Conservation (phyloP, 2,329 filamentous ascomycete species). For the Nothophoma quercina region DNA sequence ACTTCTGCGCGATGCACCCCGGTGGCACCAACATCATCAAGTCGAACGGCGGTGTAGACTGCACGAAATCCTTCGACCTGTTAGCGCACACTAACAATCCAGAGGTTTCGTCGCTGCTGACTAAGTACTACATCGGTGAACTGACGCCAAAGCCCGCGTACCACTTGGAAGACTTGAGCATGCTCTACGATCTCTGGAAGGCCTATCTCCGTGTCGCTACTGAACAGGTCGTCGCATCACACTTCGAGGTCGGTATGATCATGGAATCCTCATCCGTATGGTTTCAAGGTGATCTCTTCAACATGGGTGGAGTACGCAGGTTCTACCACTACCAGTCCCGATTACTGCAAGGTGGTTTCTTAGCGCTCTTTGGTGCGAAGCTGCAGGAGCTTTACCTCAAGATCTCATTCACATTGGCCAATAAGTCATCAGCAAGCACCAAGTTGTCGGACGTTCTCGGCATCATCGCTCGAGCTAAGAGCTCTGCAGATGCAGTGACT, state of each 20-base stretch:
- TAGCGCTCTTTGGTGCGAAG: conserved; percentile 32
- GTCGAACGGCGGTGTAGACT: conserved; percentile 83
- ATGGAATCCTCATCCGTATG: conserved; percentile 32
- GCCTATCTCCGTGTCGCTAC: conserved; percentile 29
- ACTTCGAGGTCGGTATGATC: conserved; percentile 36
- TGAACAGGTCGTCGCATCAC: conserved; percentile 32
- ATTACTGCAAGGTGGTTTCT: conserved; percentile 32
- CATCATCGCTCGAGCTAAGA: conserved; percentile 54
- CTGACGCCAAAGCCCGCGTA: conserved; percentile 31
- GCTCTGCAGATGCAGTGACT: conserved; percentile 55
- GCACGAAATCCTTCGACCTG: conserved; percentile 90
- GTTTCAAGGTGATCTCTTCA: conserved; percentile 36
- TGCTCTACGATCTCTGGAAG: conserved; percentile 36
- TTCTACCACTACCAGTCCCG: conserved; percentile 40
- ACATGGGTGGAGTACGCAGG: conserved; percentile 37
- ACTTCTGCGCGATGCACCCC: conserved; percentile 82
- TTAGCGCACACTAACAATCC: conserved; percentile 88
- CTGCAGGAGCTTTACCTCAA: conserved; percentile 36
- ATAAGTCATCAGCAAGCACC: conserved; percentile 35
- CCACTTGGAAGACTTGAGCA: conserved; percentile 28
- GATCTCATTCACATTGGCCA: conserved; percentile 34
- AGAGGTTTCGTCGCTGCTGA: conserved; percentile 62
- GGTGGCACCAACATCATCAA: conserved; percentile 87
- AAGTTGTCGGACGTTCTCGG: conserved; percentile 57
- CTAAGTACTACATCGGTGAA: conserved; percentile 37